phyloP scores from a whole-genome alignment of 352 stramenopile genomes.

The Phytophthora niederhauseri region DNA sequence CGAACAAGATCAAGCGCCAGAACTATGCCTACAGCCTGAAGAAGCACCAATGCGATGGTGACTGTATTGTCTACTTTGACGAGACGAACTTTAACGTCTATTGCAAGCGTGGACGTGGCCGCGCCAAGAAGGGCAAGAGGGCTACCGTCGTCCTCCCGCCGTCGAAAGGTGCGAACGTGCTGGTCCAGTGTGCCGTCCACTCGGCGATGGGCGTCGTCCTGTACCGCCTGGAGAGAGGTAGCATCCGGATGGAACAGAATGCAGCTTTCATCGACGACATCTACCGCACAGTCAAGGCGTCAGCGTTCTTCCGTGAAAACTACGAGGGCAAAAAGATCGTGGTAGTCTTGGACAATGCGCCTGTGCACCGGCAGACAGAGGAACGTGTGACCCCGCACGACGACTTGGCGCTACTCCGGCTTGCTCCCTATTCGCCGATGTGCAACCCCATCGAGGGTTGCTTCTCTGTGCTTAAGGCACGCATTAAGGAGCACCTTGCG shows the following conservation, averaged over 20 bases:
- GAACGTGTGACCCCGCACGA: no score
- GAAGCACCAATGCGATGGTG: neutral
- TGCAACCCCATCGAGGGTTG: no score
- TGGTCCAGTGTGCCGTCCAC: constrained; percentile 5
- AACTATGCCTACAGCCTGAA: neutral
- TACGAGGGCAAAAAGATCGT: neutral
- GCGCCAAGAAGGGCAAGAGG: neutral
- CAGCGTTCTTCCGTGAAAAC: neutral
- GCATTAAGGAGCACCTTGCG: no score
- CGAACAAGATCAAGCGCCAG: constrained; percentile 15
- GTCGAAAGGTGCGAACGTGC: constrained; percentile 9
- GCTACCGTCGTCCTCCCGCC: neutral
- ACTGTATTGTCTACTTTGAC: constrained; percentile 14
- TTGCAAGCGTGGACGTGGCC: neutral
- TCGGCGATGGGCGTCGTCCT: constrained; percentile 5
- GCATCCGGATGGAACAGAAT: neutral
- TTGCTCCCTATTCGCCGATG: no score
- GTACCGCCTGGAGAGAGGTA: neutral
- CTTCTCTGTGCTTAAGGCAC: no score
- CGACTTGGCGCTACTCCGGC: no score
- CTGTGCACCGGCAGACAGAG: no score
- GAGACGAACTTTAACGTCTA: constrained; percentile 3
- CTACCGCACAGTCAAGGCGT: neutral
- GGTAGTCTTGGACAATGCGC: no score
- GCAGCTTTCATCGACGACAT: neutral